A percentile compares a stretch with the other conserved stretches of the same genome.
These are phyloP conservation scores for Claviceps arundinis DNA, from an alignment of 2,329 filamentous ascomycete genomes.

Conservation along the genomic window DNA sequence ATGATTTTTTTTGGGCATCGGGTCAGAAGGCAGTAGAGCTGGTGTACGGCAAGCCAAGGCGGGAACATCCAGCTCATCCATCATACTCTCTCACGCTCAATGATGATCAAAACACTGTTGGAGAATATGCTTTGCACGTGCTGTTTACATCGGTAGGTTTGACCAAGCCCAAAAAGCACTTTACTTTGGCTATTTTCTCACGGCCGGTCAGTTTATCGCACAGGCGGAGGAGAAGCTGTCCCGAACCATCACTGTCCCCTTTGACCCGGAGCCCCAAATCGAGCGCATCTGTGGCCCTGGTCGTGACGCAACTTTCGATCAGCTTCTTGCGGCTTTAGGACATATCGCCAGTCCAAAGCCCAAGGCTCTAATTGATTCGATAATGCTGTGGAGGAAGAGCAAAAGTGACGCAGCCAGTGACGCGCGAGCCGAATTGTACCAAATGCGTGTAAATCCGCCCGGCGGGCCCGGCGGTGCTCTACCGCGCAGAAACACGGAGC, in stretches of 20 bases:
- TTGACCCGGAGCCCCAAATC: conserved; percentile 70
- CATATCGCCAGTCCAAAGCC: conserved; percentile 92
- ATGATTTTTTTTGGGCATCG: conserved; percentile 28
- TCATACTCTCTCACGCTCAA: conserved; percentile 60
- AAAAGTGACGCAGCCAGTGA: conserved; percentile 82
- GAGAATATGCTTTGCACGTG: conserved; percentile 93
- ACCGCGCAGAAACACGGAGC: conserved; percentile 63
- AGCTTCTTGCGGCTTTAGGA: conserved; percentile 82
- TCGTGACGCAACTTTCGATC: conserved; percentile 80
- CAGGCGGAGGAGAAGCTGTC: conserved; percentile 95
- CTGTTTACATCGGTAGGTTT: conserved; percentile 72
- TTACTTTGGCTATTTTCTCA: conserved; percentile 7
- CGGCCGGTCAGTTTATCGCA: conserved; percentile 57
- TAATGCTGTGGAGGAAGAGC: conserved; percentile 95
- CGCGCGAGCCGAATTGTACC: conserved; percentile 45
- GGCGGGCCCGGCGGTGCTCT: conserved; percentile 38
- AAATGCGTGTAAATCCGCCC: conserved; percentile 28
- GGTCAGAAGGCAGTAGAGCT: conserved; percentile 43
- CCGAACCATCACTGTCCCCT: conserved; percentile 67
- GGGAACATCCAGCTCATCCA: conserved; percentile 61
- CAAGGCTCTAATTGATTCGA: conserved; percentile 87
- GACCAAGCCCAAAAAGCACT: neutral
- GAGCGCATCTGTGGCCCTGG: conserved; percentile 85
- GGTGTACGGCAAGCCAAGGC: conserved; percentile 53
- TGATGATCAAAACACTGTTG: conserved; percentile 81